A percentile compares a stretch with the other conserved stretches of the same genome.
phyloP scores from a whole-genome alignment of 352 stramenopile species.

The Pythium coloratum region DNA sequence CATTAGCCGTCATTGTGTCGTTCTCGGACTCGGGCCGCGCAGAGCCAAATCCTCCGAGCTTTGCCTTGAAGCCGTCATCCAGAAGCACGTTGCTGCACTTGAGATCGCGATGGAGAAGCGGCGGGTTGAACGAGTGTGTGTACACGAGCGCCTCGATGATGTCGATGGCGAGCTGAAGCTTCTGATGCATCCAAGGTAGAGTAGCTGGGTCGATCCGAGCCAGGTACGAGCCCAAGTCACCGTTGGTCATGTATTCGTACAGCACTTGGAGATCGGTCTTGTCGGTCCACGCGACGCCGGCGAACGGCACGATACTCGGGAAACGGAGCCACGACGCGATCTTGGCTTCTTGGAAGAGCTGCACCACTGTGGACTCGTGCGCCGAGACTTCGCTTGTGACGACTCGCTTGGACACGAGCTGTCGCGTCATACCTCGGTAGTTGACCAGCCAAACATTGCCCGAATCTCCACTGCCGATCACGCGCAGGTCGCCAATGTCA shows the following conservation, averaged over 20 bases:
- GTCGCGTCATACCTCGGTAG: background rate
- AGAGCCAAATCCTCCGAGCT: background rate
- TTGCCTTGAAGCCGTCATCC: background rate
- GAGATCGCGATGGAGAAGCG: background rate
- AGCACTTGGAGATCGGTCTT: background rate
- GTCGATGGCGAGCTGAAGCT: background rate
- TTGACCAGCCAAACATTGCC: background rate
- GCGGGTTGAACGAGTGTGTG: background rate
- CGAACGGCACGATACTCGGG: background rate
- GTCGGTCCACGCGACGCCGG: background rate
- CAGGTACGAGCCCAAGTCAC: background rate
- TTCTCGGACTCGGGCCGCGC: background rate
- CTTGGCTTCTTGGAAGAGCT: background rate
- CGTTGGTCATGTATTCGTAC: background rate
- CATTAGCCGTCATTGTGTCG: background rate
- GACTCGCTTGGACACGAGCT: background rate
- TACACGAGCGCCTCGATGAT: constrained; percentile 6
- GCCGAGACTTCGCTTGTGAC: background rate
- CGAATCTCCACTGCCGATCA: background rate
- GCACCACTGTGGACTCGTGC: background rate
- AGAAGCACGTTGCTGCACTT: background rate
- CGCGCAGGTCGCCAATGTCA: background rate
- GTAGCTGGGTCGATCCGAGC: background rate
- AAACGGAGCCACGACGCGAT: background rate
- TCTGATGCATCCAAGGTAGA: background rate